These are phyloP conservation scores for Talaromyces verruculosus DNA, from an alignment of 2,329 filamentous ascomycete genomes.

Conservation along the genomic window DNA sequence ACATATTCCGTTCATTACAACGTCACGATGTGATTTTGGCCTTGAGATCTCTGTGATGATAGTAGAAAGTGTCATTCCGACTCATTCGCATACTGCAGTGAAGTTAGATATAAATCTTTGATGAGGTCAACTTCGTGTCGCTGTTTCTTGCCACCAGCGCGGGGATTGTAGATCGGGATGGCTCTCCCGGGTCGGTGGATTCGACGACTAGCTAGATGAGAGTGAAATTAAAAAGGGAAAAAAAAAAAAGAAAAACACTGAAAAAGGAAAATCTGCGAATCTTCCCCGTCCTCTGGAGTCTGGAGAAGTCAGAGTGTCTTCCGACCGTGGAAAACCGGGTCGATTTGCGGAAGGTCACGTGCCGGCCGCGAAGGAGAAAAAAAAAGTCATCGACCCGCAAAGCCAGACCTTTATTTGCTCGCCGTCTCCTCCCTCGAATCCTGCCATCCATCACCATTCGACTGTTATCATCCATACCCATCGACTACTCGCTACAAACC, in stretches of 20 bases:
- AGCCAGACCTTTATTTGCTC: neutral
- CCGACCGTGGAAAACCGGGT: conserved; percentile 12
- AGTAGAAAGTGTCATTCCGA: neutral
- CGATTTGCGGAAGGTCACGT: conserved; percentile 6
- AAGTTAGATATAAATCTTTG: neutral
- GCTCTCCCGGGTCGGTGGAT: neutral
- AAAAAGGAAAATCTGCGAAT: neutral
- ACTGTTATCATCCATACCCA: no score
- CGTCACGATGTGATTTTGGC: neutral
- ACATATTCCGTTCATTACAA: neutral
- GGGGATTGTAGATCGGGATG: neutral
- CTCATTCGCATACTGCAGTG: neutral
- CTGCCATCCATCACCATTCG: neutral
- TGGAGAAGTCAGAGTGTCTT: neutral
- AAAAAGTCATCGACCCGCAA: conserved; percentile 12
- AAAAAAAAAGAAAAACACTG: neutral
- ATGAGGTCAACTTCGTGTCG: neutral
- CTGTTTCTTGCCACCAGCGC: neutral
- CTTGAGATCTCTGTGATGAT: neutral
- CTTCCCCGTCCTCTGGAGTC: neutral
- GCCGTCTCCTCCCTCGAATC: conserved; percentile 3
- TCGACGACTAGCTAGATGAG: neutral
- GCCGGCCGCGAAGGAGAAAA: neutral
- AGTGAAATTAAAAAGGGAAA: no score
- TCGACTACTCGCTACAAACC: no score